phyloP scores from a whole-genome alignment of 345 rosid species.

The Garcia nutans region DNA sequence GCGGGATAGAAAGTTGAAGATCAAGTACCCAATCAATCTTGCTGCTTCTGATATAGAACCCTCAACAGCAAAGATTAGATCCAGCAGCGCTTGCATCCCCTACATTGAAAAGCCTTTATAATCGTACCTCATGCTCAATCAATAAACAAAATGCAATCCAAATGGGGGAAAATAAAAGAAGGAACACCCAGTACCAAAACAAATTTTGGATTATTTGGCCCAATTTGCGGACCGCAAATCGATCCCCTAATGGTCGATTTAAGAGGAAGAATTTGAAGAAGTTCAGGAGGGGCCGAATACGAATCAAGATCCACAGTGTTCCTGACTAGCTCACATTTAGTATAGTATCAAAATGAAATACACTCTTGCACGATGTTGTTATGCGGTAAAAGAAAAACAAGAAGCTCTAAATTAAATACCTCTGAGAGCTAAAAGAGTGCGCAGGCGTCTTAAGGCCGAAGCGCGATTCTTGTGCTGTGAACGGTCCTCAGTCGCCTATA shows the following conservation, averaged over 20 bases:
- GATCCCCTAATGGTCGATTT: constrained; percentile 70
- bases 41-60: constrained; percentile 87
- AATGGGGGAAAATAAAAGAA: background rate
- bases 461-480: constrained; percentile 94
- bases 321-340: constrained; percentile 54
- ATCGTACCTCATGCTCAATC: background rate
- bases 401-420: constrained; percentile 30
- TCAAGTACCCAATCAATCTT: constrained; percentile 59
- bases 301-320: constrained; percentile 52
- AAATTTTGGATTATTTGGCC: constrained; percentile 88
- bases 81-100: constrained; percentile 96
- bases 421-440: constrained; percentile 72
- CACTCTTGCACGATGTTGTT: background rate
- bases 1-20: constrained; percentile 1
- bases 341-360: background rate
- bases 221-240: constrained; percentile 81
- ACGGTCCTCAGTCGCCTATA: constrained; percentile 75
- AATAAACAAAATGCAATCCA: background rate
- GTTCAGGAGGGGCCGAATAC: constrained; percentile 72
- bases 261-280: constrained; percentile 83
- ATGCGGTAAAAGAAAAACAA: too few species aligned
- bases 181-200: constrained; percentile 41
- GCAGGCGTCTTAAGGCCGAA: constrained; percentile 76
- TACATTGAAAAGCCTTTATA: constrained; percentile 14
- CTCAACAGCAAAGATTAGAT: constrained; percentile 63